Base-by-base conservation (phyloP, 164 flowering plant species). In the Hamamelis virginiana region DNA sequence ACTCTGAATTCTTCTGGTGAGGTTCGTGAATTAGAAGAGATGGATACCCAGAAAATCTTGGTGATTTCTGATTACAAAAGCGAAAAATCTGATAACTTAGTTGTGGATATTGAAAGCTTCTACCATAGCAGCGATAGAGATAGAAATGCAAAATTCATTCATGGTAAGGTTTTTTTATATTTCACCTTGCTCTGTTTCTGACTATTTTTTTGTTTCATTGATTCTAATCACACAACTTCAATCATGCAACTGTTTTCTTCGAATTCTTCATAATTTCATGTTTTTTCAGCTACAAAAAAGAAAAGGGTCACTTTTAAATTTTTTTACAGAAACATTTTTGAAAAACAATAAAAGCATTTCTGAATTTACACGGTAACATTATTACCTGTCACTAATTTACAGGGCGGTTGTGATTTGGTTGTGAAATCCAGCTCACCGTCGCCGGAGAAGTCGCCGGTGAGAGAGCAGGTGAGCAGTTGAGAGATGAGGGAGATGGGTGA, bases 101-200 rank as follows among this genome's bases (percentile, higher is more conserved):
- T 83, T 15, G 76, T 87, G 46, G 89, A 89, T 68, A 78, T 87
- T 69, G 89, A 85, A n/a, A 71, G 81, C 46, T 77, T 83, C 77
- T 66, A 80, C 47, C 63, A 65, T 70, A 63, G 71, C 21, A 50
- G n/a, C 51, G 72, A 72, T 27, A 82, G 73, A 67, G 85, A 85
- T n/a, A 28, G 52, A 13, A 71, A 58, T 43, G 67, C 79, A 21
- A 84, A n/a, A 77, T 75, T 78, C 91, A 21, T 69, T 83, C 66
- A 83, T 70, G 8, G 94, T 89, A 76, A 80, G 85, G 33, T 58
- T 69, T 1, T n/a, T 25, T 33, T 9, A 48, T 18, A 28, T 28
- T 47, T 25, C n/a, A n/a, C n/a, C n/a, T 16, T 46, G 16, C 16
- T 27, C 13, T 19, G 16, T 25, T 48, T 63, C 27, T 56, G 21